phyloP scores from a whole-genome alignment of 1,284 basidiomycete species.

The Cutaneotrichosporon arboriforme region DNA sequence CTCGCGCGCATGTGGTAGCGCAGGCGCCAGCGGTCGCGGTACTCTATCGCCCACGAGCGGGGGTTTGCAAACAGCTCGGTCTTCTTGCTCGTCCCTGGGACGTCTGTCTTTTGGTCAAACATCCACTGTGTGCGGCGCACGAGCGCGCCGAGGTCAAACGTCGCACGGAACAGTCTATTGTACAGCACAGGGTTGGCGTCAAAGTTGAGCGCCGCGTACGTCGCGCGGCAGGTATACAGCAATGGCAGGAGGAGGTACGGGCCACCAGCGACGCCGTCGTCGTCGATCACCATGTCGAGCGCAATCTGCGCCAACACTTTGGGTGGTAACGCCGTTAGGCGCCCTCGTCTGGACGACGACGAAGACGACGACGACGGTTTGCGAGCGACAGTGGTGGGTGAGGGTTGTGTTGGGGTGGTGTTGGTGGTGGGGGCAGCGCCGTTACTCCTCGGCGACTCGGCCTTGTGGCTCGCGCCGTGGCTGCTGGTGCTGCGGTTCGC shows the following conservation, averaged over 20 bases:
- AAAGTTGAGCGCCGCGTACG: constrained; percentile 41
- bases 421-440: neutral
- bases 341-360: neutral
- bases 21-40: constrained; percentile 38
- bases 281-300: constrained; percentile 27
- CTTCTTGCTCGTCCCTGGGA: constrained; percentile 13
- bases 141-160: constrained; percentile 45
- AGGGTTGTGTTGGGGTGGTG: too few species aligned
- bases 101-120: constrained; percentile 19
- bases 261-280: constrained; percentile 15
- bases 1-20: constrained; percentile 35
- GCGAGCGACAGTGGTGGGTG: too few species aligned
- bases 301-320: constrained; percentile 29
- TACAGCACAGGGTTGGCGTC: constrained; percentile 47
- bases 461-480: neutral
- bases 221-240: constrained; percentile 27
- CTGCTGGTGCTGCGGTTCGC: neutral
- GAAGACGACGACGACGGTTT: neutral
- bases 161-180: constrained; percentile 42
- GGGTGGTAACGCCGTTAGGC: constrained; percentile 11
- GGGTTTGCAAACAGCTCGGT: constrained; percentile 32
- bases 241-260: constrained; percentile 35
- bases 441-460: neutral
- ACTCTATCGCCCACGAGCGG: constrained; percentile 40
- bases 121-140: constrained; percentile 39